Base-by-base conservation (phyloP, 129 eudicot species). In the Saussurea involucrata region DNA sequence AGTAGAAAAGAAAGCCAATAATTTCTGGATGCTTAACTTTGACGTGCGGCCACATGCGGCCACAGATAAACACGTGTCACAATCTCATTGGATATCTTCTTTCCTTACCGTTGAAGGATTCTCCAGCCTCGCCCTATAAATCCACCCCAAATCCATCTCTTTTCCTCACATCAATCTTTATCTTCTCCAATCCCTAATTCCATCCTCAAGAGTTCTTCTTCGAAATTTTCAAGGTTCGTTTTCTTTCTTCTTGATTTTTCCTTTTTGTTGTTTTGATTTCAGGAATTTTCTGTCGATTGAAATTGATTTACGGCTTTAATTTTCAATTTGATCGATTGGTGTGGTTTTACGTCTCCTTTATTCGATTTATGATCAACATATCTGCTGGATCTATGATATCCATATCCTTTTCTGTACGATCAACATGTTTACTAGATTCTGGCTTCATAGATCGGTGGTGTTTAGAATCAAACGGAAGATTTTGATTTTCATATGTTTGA, bases 51-150 rank as follows among this genome's bases (percentile, higher is more conserved):
- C n/a, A n/a, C n/a, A n/a, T n/a, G n/a, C n/a, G 22, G 34, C n/a
- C 18, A 9, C 2, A n/a, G 4, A n/a, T 13, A 12, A 4, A 68
- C 72, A 81, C 72, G 84, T 68, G 80, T 40, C 80, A 20, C 40
- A 6, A 1, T 69, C 10, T 81, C 0, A 63, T 69, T 81, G 68
- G 72, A 29, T 42, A 10, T 28, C 17, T 11, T 1, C 34, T 15
- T 24, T 65, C 42, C 44, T 15, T 60, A 21, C 57, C 73, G 73
- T 44, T 21, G 55, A 76, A 32, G 55, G 24, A 31, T 67, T 33
- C 27, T 2, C 68, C 60, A 17, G 36, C 15, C 63, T 33, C 20
- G 13, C 72, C 81, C 80, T 81, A 81, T 76, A 81, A 75, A 81
- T 81, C 4, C 20, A 61, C 42, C 76, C 77, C 32, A 69, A 36